A percentile compares a stretch with the other conserved stretches of the same genome.
These are phyloP conservation scores for Phlegmacium glaucopus DNA, from an alignment of 768 basidiomycete species.

Conservation along the genomic window DNA sequence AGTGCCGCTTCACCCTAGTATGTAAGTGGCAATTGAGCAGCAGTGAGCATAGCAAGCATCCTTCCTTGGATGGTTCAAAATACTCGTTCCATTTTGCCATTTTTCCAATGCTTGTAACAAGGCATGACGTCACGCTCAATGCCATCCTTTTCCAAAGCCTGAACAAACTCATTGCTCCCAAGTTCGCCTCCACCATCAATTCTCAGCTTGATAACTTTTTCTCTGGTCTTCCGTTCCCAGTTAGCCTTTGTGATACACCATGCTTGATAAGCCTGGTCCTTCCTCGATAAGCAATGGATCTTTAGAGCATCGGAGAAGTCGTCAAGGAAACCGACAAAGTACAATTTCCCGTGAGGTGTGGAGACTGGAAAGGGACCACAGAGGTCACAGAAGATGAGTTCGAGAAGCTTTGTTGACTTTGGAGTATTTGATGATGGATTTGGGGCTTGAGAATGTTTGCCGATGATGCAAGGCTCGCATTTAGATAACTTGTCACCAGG, in stretches of 20 bases:
- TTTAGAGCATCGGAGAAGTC: background rate
- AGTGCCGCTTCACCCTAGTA: conserved; percentile 14
- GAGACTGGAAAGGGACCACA: no score
- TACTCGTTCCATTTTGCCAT: conserved; percentile 8
- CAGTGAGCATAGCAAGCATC: background rate
- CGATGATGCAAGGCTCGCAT: no score
- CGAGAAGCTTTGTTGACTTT: no score
- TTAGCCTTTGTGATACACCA: background rate
- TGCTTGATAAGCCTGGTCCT: conserved; percentile 5
- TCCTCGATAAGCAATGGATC: conserved; percentile 1
- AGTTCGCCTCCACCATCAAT: conserved; percentile 9
- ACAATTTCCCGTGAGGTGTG: no score
- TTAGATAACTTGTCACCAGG: no score
- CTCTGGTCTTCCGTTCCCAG: conserved; percentile 7
- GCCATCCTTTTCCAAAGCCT: background rate
- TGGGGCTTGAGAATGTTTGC: no score
- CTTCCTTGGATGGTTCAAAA: conserved; percentile 6
- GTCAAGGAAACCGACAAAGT: no score
- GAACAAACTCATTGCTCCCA: background rate
- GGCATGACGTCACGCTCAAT: conserved; percentile 5
- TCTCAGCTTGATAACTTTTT: background rate
- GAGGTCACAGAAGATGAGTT: no score
- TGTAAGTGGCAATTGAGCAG: conserved; percentile 2
- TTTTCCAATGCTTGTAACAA: conserved; percentile 12
- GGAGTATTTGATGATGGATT: no score